Conservation (phyloP, 495 filamentous ascomycete genomes). For the Lasiosphaeria hispida region DNA sequence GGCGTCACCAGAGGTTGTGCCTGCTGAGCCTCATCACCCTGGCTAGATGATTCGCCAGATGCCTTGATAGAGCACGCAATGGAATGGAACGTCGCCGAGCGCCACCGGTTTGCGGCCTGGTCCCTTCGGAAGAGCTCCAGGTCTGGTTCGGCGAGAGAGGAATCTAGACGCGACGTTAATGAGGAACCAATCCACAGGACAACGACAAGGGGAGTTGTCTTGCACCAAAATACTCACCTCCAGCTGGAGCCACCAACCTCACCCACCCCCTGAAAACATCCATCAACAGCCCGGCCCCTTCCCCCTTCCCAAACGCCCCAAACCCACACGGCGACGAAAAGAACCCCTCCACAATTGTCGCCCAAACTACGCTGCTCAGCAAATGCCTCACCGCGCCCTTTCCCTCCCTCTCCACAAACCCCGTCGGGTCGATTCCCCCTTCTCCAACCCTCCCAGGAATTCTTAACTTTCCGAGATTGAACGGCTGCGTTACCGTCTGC, state of each 20-base stretch:
- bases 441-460: not conserved
- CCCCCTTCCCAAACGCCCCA: conserved; percentile 22
- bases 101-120: conserved; percentile 25
- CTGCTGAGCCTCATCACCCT: not conserved
- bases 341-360: conserved; percentile 23
- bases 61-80: not conserved
- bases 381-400: conserved; percentile 15
- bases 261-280: conserved; percentile 11
- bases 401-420: conserved; percentile 12
- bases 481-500: conserved; percentile 14
- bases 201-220: not conserved
- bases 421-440: conserved; percentile 13
- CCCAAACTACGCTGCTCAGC: conserved; percentile 27
- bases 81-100: conserved; percentile 24
- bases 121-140: conserved; percentile 16
- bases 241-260: not conserved
- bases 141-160: not conserved
- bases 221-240: not conserved
- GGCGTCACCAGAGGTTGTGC: not conserved
- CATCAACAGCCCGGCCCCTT: conserved; percentile 6
- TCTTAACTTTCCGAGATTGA: conserved; percentile 10
- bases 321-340: conserved; percentile 32
- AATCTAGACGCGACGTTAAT: not conserved
- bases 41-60: not conserved
- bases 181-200: not conserved